These are phyloP conservation scores for Asterophora lycoperdoides DNA, from an alignment of 768 basidiomycete species.

Conservation along the genomic window DNA sequence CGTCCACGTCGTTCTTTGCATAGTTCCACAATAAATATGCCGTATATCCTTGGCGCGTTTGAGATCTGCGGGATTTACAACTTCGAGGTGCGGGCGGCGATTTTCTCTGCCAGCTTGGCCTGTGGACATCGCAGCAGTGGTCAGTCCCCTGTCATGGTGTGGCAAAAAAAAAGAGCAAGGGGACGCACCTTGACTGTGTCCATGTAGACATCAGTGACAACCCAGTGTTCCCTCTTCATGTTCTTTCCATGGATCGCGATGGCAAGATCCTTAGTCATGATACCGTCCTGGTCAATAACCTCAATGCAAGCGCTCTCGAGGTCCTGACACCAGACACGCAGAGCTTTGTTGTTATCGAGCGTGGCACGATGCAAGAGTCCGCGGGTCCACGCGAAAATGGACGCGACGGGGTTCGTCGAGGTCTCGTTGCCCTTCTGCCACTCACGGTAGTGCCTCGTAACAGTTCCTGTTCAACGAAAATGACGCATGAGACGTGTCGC, in stretches of 20 bases:
- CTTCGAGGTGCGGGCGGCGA: constrained; percentile 7
- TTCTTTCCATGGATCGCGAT: constrained; percentile 88
- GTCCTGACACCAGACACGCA: constrained; percentile 69
- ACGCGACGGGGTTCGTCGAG: constrained; percentile 97
- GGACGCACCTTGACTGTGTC: constrained; percentile 79
- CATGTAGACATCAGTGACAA: constrained; percentile 92
- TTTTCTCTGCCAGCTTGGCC: constrained; percentile 16
- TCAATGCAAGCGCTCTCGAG: constrained; percentile 89
- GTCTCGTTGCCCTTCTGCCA: constrained; percentile 97
- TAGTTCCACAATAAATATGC: constrained; percentile 1
- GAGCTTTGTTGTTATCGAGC: constrained; percentile 76
- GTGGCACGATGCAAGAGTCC: constrained; percentile 91
- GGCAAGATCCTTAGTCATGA: constrained; percentile 98
- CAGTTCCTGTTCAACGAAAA: constrained; percentile 49
- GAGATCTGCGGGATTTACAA: constrained; percentile 3
- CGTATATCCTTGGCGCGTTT: background rate
- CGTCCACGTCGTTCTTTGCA: background rate
- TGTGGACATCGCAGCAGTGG: background rate
- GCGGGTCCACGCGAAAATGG: constrained; percentile 98
- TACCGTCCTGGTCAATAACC: constrained; percentile 81
- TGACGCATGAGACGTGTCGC: background rate
- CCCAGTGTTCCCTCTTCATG: constrained; percentile 95
- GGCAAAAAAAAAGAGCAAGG: background rate
- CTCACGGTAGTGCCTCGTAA: constrained; percentile 96
- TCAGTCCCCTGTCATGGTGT: background rate